Evolutionary conservation across 306 rosid genomes (phyloP), one percentile per base, ranked within the genome.

Genomic region (Rubus idaeus): DNA sequence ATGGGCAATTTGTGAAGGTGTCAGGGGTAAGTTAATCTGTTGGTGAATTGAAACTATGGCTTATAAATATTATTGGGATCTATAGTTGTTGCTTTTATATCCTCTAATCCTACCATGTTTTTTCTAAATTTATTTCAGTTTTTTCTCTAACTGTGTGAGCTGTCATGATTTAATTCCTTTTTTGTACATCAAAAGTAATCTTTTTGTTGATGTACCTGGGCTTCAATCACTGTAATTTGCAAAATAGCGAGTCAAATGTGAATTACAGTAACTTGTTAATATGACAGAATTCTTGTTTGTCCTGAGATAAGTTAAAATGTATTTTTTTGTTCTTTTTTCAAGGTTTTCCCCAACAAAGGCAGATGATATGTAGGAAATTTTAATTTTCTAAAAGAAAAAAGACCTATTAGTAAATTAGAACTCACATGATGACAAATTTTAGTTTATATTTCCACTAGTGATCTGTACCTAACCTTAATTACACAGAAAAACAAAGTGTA

Each of bases 1-100:
- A 90, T 83, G 98, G 98, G 68, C 98, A 95, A 77, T 91, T 90
- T 83, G 98, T 95, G 86, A 95, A 95, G 83, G 98, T 95, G 84
- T 92, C 98, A 66, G 98, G 98, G 97, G 98, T 95, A 90, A 39
- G 96, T 83, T 70, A 63, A 75, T 68, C 49, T 30, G 61, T 52
- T 79, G 68, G 23, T 78, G 75, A 47, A 57, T 60, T 49, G 47
- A 17, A 47, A 23, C n/a, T 20, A 50, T 75, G 65, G 68, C 71
- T 56, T 51, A 71, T 55, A 41, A 20, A 21, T 23, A 39, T 72
- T 68, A 4, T 62, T 68, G 3, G 57, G 65, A 49, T 10, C 21
- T 55, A n/a, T 26, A 55, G 61, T 9, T 60, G 41, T 30, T 8
- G 4, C 18, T 5, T 60, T 4, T 60, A 30, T 53, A 17, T 53